Conservation (phyloP, 23 red algal genomes). For the Gracilaria domingensis region DNA sequence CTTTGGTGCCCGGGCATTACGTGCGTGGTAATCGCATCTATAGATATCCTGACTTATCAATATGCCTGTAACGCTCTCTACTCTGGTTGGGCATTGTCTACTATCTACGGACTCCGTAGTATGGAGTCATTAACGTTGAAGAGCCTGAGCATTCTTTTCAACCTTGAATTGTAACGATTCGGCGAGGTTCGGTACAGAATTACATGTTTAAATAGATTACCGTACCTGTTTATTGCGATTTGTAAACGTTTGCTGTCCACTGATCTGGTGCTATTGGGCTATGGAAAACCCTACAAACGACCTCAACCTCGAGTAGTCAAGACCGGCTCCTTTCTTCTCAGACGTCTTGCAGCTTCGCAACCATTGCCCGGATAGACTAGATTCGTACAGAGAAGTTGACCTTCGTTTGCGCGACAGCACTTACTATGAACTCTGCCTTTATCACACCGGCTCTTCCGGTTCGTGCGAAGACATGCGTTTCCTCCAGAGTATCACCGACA, state of each 20-base stretch:
- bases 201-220: conserved; percentile 24
- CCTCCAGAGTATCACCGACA: conserved; percentile 7
- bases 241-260: conserved; percentile 56
- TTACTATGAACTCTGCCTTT: neutral
- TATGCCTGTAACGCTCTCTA: too few relatives aligned
- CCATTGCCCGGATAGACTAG: too few relatives aligned
- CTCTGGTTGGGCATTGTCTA: too few relatives aligned
- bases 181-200: neutral
- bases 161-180: conserved; percentile 12
- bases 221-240: conserved; percentile 36
- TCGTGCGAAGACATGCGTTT: neutral
- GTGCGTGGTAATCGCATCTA: too few relatives aligned
- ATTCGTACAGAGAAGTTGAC: neutral
- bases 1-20: too few relatives aligned
- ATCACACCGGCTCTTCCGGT: conserved; percentile 27
- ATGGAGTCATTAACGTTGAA: too few relatives aligned
- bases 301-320: neutral
- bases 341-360: too few relatives aligned
- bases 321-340: neutral
- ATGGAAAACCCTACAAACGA: conserved; percentile 18
- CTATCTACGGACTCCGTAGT: too few relatives aligned
- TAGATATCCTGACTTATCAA: too few relatives aligned
- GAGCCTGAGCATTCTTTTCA: too few relatives aligned
- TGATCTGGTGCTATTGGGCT: conserved; percentile 16
- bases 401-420: neutral